A percentile compares a stretch with the other conserved stretches of the same genome.
Conservation (phyloP, 139 green algal species). For the Tetradesmus obliquus region DNA sequence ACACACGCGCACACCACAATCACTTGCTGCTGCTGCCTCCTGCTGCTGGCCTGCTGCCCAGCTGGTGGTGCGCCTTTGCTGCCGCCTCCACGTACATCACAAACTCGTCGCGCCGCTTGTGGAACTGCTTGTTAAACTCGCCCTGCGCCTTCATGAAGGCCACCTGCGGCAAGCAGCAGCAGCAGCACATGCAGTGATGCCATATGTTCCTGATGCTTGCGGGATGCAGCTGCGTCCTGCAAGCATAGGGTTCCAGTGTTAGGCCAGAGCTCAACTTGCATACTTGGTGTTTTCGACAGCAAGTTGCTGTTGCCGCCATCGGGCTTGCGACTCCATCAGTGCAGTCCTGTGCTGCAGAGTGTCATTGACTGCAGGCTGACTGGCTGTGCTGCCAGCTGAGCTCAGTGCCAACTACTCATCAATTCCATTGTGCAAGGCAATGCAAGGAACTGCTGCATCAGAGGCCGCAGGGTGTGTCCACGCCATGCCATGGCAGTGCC, state of each 20-base stretch:
- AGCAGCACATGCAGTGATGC: not conserved
- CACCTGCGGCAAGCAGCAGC: slow-evolving; percentile 49
- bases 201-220: not conserved
- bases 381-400: no score
- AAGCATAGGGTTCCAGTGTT: not conserved
- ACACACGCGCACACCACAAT: not conserved
- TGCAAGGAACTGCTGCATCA: not conserved
- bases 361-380: no score
- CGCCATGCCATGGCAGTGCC: not conserved
- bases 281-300: no score
- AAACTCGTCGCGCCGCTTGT: slow-evolving; percentile 65
- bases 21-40: not conserved
- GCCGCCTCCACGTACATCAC: slow-evolving; percentile 68
- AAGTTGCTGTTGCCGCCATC: no score
- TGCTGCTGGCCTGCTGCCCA: slow-evolving; percentile 19
- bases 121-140: slow-evolving; percentile 67
- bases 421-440: not conserved
- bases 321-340: no score
- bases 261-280: no score
- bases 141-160: slow-evolving; percentile 69
- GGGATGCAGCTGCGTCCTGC: not conserved
- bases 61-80: slow-evolving; percentile 43
- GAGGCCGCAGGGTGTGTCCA: no score
- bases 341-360: no score
- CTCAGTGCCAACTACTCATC: not conserved